These are phyloP conservation scores for Sclerotinia subarctica DNA, from an alignment of 2,329 filamentous ascomycete genomes.

Conservation along the genomic window DNA sequence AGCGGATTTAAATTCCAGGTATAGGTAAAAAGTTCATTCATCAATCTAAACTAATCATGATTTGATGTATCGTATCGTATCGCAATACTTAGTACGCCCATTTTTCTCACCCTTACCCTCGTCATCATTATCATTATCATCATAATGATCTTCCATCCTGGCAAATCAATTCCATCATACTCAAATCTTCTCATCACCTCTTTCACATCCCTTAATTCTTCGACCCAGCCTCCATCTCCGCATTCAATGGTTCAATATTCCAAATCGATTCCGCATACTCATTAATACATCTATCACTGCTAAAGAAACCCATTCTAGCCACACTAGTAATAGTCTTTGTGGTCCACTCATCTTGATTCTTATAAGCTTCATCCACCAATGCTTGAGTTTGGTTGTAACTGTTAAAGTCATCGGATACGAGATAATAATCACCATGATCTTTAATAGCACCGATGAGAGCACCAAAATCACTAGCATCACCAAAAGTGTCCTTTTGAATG, in stretches of 20 bases:
- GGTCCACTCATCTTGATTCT: constrained; percentile 88
- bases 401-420: constrained; percentile 96
- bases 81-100: not conserved
- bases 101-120: not conserved
- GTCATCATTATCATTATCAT: not conserved
- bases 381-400: constrained; percentile 89
- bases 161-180: not conserved
- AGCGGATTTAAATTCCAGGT: not conserved
- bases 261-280: constrained; percentile 97
- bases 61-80: not conserved
- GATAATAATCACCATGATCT: constrained; percentile 94
- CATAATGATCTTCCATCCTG: not conserved
- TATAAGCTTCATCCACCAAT: constrained; percentile 88
- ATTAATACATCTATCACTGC: constrained; percentile 88
- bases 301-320: constrained; percentile 95
- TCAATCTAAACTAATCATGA: not conserved
- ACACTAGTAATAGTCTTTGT: constrained; percentile 87
- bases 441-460: constrained; percentile 80
- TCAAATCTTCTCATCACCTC: not conserved
- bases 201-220: not conserved
- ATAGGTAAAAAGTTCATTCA: not conserved
- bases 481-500: constrained; percentile 79
- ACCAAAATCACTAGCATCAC: constrained; percentile 73
- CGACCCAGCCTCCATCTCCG: not conserved
- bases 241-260: constrained; percentile 77